Evolutionary conservation across 1,284 basidiomycete genomes (phyloP), one percentile per base, ranked within the genome.

Genomic region (Marasmius sp.): DNA sequence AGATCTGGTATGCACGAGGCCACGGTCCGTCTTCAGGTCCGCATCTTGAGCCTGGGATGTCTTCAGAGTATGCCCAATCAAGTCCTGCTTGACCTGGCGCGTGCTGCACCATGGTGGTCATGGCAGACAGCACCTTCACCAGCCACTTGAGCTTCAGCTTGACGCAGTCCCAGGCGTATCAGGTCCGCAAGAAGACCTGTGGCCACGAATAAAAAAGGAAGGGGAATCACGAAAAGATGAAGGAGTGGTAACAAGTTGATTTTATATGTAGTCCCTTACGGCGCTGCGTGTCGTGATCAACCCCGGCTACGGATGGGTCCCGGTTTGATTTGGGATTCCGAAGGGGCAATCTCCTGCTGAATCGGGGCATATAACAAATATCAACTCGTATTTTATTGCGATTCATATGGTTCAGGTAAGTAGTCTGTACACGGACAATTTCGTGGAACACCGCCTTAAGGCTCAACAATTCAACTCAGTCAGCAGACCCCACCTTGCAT

Each of bases 1-100:
- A 75, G 34, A 80, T 73, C 61, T 78, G 78, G 67, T 85, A 88
- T 6, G 82, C 72, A 51, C 82, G 80, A 6, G 86, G 86, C 86
- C 86, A 87, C 38, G 82, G 82, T 6, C 81, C 85, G 47, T 87
- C 85, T 61, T 87, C 84, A 52, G 85, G 83, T 14, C 78, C 81
- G 67, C 81, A 84, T 36, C 86, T 73, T 27, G 80, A 79, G 12
- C 85, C 86, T 38, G 84, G 85, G 33, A 86, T 84, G 65, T 86
- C 85, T 62, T 85, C 78, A 65, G 78, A 70, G 64, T 80, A 81
- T 2, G 80, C 80, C 71, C 80, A 81, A 18, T 48, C 62, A 63
- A 71, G 68, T 63, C 65, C 67, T 65, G 57, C 47, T 58, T 59
- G 57, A 67, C 48, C 36, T 14, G 59, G 33, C n/a, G 59, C 45